These are phyloP conservation scores for Botrytis pseudocinerea DNA, from an alignment of 2,329 filamentous ascomycete species.

Conservation along the genomic window DNA sequence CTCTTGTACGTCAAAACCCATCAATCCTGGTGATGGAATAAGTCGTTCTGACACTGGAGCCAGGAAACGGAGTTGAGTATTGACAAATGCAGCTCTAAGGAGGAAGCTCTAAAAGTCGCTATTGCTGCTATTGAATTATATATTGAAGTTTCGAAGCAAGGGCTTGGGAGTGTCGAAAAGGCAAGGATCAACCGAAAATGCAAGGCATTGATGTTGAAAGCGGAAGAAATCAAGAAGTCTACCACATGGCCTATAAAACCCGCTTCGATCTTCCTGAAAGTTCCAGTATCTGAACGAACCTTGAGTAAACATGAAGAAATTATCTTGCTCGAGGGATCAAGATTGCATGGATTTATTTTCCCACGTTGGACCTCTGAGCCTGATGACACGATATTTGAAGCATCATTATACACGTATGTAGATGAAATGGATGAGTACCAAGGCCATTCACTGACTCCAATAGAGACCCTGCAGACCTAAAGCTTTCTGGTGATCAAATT, in stretches of 20 bases:
- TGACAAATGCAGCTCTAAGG: conserved; percentile 51
- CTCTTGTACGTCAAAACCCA: conserved; percentile 42
- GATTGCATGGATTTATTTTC: conserved; percentile 79
- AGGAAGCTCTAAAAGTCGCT: conserved; percentile 71
- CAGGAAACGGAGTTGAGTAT: conserved; percentile 58
- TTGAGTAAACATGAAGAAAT: conserved; percentile 72
- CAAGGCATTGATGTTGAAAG: conserved; percentile 66
- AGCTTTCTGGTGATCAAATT: conserved; percentile 72
- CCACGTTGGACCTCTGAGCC: conserved; percentile 78
- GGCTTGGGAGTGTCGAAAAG: conserved; percentile 62
- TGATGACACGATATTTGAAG: conserved; percentile 59
- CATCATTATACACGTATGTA: conserved; percentile 58
- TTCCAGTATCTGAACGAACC: conserved; percentile 54
- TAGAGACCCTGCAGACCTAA: conserved; percentile 69
- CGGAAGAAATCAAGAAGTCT: conserved; percentile 70
- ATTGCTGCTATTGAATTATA: conserved; percentile 79
- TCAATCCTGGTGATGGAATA: conserved; percentile 15
- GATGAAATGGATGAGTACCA: not conserved
- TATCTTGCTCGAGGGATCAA: conserved; percentile 74
- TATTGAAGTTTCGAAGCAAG: conserved; percentile 70
- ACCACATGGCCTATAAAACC: conserved; percentile 31
- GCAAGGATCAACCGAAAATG: conserved; percentile 67
- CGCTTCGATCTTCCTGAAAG: conserved; percentile 36
- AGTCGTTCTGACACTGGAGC: conserved; percentile 26
- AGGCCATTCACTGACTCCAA: conserved; percentile 33